Base-by-base conservation (phyloP, 2,329 filamentous ascomycete species). In the Didymella keratinophila region DNA sequence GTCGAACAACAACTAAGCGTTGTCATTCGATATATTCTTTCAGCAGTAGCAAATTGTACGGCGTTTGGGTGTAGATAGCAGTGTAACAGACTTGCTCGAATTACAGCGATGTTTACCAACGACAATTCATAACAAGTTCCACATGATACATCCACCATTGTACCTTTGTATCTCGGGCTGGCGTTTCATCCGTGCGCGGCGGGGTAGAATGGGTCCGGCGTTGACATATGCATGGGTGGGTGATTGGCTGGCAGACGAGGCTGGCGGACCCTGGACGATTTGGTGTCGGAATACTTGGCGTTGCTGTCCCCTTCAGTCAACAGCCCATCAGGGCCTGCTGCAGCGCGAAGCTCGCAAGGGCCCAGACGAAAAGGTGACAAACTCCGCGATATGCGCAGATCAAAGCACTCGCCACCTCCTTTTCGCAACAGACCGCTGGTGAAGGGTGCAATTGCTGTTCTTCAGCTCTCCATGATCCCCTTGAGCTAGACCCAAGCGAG, bases 1-100 rank as follows among this genome's bases (percentile, higher is more conserved):
- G 82, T 92, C 97, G 84, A 89, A 88, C 75, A 94, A 96, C 80
- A 96, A 97, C 84, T 98, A 88, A 58, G 49, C 21, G 23, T 6
- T 11, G 1, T 36, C 14, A 4, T 25, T 4, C 3, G 10, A 2
- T 34, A 16, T 28, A 10, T 9, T 34, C 16, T 25, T 30, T 9
- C 18, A 20, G 23, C 21, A 10, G 28, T 10, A 25, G 27, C 37
- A 44, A 21, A 39, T 27, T 39, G 48, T 30, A 39, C 2, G 47
- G 42, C 28, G 56, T 52, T 52, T 3, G 9, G 28, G 27, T 51
- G 25, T 42, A 42, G 41, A 43, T 25, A n/a, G 21, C 8, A 25
- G 9, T 18, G 45, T 46, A 34, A 34, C 18, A 46, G 41, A 10
- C 16, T 10, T 27, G 41, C 27, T 43, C 27, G 21, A 43, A 27